Evolutionary conservation across 208 protist genomes (phyloP), one percentile per base, ranked within the genome.

Genomic region (Leishmania mexicana): DNA sequence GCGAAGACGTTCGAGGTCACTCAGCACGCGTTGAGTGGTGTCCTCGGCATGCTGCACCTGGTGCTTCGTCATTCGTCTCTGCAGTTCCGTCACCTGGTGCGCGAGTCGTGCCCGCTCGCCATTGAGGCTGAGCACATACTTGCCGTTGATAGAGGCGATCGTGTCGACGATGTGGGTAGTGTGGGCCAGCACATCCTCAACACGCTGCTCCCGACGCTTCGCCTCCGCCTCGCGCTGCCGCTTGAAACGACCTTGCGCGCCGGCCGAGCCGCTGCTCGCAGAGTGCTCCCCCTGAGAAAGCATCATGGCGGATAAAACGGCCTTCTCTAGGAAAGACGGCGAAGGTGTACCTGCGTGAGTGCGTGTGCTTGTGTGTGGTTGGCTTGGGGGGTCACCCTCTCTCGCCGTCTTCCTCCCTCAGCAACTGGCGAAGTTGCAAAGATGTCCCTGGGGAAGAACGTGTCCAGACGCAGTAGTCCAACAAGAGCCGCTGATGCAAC

Each of bases 111-210:
- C 49, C 15, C 76, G 58, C 62, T 85, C 82, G 11, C 70, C 82
- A 62, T 73, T 82, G 35, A 87, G 81, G 3, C 64, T 76, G 67
- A 35, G 51, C 38, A 85, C 53, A 73, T 79, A 83, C 47, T 85
- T 71, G 3, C 67, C 79, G 49, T 85, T 85, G 60, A 88, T 79
- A 19, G 67, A 47, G 28, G 78, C 81, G 10, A 88, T 81, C 40
- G 68, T 62, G 21, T 88, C 79, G 3, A 85, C 79, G 45, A 88
- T 77, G 76, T 75, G 80, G 65, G 75, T 79, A n/a, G 77, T 88
- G 80, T 83, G 57, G 35, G 78, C 76, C 83, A 84, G 47, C 5
- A 85, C 72, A 10, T 89, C 83, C 83, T 88, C 81, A 15, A 81
- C 79, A 11, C 83, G 81, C 31, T 79, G 62, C 38, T 83, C 78